phyloP scores from a whole-genome alignment of 1,284 basidiomycete species.

The Sphaerobolus stellatus region DNA sequence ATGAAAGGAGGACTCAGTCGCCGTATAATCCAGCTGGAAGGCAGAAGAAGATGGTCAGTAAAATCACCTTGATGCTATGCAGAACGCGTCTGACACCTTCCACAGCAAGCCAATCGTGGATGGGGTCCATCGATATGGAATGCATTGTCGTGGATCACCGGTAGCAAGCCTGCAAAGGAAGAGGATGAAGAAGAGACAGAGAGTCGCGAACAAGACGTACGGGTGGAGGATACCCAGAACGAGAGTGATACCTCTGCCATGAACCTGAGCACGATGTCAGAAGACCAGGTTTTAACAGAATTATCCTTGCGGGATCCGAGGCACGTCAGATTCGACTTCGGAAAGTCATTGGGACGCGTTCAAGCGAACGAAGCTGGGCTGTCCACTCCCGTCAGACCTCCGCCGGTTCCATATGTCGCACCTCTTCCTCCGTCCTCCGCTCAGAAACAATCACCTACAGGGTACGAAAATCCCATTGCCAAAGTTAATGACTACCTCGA shows the following conservation, averaged over 20 bases:
- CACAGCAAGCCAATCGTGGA: background rate
- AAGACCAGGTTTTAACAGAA: slow-evolving; percentile 5
- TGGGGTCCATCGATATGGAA: slow-evolving; percentile 13
- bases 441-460: background rate
- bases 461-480: slow-evolving; percentile 1
- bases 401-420: slow-evolving; percentile 1
- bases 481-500: slow-evolving; percentile 8
- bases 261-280: slow-evolving; percentile 1
- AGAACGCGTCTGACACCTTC: background rate
- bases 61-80: background rate
- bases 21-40: slow-evolving; percentile 7
- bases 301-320: slow-evolving; percentile 2
- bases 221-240: background rate
- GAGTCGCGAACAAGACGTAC: background rate
- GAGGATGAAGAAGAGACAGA: background rate
- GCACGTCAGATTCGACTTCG: slow-evolving; percentile 6
- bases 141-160: slow-evolving; percentile 2
- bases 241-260: background rate
- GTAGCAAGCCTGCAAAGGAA: background rate
- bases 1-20: background rate
- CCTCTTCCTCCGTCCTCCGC: slow-evolving; percentile 9
- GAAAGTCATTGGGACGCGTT: no score
- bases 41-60: slow-evolving; percentile 7
- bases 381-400: background rate
- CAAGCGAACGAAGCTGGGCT: background rate